Base-by-base conservation (phyloP, 345 rosid genomes). In the Lenwebbia sp. region DNA sequence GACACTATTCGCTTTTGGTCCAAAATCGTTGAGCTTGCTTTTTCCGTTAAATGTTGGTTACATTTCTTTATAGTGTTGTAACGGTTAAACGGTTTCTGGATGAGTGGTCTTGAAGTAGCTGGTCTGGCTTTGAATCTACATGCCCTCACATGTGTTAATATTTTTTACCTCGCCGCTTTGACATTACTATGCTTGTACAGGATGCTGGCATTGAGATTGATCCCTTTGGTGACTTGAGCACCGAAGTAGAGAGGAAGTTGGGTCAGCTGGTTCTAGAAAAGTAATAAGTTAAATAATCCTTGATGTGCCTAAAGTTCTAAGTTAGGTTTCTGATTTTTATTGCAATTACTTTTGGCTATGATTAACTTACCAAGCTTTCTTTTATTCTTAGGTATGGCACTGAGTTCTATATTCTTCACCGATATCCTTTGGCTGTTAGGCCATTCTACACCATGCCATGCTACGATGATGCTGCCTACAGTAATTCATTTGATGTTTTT, bases 401-500 rank as follows among this genome's bases (percentile, higher is more conserved):
- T 0, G 98, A 97, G 87, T 97, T 96, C 88, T 96, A 95, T 88
- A 96, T 97, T 54, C 93, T 96, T 83, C 91, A 94, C 85, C 94
- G 96, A 62, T 97, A 93, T 88, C 99, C 99, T 83, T 57, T 89
- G 87, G 96, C 96, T 84, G 96, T 94, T 33, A 93, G 98, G 90
- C 99, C 98, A 65, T 97, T 97, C 91, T 96, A 97, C 90, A 97
- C 99, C 14, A 97, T 96, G 99, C 94, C 98, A 33, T 96, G 98
- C 90, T 90, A 90, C 23, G 99, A 95, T 85, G 88, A 94, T 90
- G 28, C 96, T 50, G 90, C 85, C 26, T 97, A 95, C 91, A 94
- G 96, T 53, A 96, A 96, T 89, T 97, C 99, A 49, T 96, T 97
- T 88, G 98, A 97, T 89, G 99, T 97, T 88, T 97, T 97, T 85